phyloP scores from a whole-genome alignment of 768 basidiomycete genomes.

The Lentinula raphanica region DNA sequence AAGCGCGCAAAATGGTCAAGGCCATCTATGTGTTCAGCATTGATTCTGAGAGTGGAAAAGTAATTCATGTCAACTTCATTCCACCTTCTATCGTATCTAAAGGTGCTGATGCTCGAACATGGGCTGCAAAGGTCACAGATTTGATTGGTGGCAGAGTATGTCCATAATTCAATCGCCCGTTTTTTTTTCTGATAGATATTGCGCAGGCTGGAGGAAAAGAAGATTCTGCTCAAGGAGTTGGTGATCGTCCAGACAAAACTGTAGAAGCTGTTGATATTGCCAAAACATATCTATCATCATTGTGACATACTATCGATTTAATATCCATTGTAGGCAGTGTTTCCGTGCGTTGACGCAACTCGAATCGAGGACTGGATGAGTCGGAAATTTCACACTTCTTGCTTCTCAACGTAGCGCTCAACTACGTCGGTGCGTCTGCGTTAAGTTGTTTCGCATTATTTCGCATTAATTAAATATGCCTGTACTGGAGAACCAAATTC shows the following conservation, averaged over 20 bases:
- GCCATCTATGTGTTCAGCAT: slow-evolving; percentile 85
- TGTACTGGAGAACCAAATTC: too few relatives aligned
- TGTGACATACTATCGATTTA: too few relatives aligned
- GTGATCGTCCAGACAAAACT: slow-evolving; percentile 56
- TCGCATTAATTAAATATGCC: too few relatives aligned
- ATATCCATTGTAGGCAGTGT: too few relatives aligned
- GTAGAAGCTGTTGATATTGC: slow-evolving; percentile 65
- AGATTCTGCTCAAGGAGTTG: slow-evolving; percentile 87
- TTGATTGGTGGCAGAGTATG: slow-evolving; percentile 86
- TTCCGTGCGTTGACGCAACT: too few relatives aligned
- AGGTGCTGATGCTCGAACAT: slow-evolving; percentile 79
- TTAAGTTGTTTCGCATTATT: too few relatives aligned
- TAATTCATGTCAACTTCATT: slow-evolving; percentile 85
- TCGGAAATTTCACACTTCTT: too few relatives aligned
- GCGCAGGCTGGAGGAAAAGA: slow-evolving; percentile 90
- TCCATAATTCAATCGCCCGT: background rate
- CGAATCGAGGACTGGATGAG: too few relatives aligned
- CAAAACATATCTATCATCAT: slow-evolving; percentile 29
- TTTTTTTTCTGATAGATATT: background rate
- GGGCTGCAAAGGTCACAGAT: slow-evolving; percentile 76
- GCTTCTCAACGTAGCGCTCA: too few relatives aligned
- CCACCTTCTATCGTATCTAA: slow-evolving; percentile 51
- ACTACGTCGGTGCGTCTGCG: too few relatives aligned
- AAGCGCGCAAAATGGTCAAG: slow-evolving; percentile 79
- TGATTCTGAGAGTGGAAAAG: slow-evolving; percentile 63